Evolutionary conservation across 805 yeast species (phyloP).

Genomic region (Monosporozyma servazzii): DNA sequence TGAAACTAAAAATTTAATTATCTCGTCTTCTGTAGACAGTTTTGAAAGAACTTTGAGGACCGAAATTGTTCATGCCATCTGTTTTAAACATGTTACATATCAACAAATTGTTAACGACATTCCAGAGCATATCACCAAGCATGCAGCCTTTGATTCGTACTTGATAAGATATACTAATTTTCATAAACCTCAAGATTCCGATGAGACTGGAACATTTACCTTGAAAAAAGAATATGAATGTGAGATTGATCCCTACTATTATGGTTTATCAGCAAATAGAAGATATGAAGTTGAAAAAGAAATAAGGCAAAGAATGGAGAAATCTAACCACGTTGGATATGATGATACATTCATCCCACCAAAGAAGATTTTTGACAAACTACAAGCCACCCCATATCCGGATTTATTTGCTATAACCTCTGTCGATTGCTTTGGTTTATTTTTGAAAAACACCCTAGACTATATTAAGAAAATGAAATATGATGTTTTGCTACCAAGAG

Average conservation of each 20-base stretch:
- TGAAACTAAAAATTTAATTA: constrained; percentile 53
- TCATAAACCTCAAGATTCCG: constrained; percentile 48
- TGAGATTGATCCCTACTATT: constrained; percentile 71
- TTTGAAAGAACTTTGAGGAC: constrained; percentile 43
- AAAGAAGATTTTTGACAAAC: constrained; percentile 25
- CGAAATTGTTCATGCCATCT: constrained; percentile 77
- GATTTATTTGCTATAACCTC: constrained; percentile 44
- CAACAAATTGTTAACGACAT: constrained; percentile 58
- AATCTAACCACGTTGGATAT: constrained; percentile 30
- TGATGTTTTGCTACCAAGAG: constrained; percentile 51
- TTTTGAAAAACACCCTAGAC: constrained; percentile 41
- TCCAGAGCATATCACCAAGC: constrained; percentile 68
- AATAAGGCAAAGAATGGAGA: constrained; percentile 43
- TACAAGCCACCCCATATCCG: constrained; percentile 34
- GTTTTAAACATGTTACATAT: constrained; percentile 64
- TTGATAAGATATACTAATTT: constrained; percentile 50
- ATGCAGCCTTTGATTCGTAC: constrained; percentile 61
- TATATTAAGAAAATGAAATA: constrained; percentile 32
- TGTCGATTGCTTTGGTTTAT: constrained; percentile 43
- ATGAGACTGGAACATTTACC: constrained; percentile 56
- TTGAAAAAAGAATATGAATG: constrained; percentile 48
- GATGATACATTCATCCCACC: constrained; percentile 55
- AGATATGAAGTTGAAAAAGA: constrained; percentile 74
- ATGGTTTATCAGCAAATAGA: constrained; percentile 66
- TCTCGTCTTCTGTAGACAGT: constrained; percentile 40